Percentiles rank a stretch among this genome's conserved stretches.
phyloP scores from a whole-genome alignment of 306 rosid genomes.

The Nissolia schottii region DNA sequence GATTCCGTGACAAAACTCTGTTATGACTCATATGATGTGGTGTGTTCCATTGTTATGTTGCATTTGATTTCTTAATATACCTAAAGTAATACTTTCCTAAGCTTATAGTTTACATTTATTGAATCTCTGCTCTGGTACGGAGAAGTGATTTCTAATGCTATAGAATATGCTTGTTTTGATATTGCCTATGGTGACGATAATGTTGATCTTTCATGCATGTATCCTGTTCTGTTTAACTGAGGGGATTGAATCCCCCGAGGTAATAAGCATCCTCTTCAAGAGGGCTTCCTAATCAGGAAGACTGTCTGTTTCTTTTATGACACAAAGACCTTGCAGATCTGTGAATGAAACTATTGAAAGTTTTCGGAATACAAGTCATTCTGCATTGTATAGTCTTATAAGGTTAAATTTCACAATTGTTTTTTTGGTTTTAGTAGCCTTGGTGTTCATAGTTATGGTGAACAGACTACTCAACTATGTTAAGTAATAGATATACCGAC shows the following conservation, averaged over 20 bases:
- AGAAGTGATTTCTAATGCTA: not conserved
- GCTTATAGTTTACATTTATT: not conserved
- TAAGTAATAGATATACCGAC: not conserved
- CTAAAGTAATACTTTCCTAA: not conserved
- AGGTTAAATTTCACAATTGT: not conserved
- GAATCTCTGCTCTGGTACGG: not conserved
- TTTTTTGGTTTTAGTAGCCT: not conserved
- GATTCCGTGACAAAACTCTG: slow-evolving; percentile 66
- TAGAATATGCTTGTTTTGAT: not conserved
- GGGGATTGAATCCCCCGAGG: slow-evolving; percentile 9
- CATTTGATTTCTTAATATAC: slow-evolving; percentile 9
- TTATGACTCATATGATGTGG: slow-evolving; percentile 75
- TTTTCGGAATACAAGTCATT: not conserved
- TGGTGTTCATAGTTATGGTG: not conserved
- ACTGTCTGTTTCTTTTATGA: not conserved
- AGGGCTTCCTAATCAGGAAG: not conserved
- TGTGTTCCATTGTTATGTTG: slow-evolving; percentile 36
- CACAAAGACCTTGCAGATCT: not conserved
- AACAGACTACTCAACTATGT: not conserved
- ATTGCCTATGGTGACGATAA: not conserved
- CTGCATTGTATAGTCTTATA: not conserved
- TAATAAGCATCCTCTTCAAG: slow-evolving; percentile 7
- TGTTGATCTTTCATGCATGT: slow-evolving; percentile 14
- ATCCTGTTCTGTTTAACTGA: slow-evolving; percentile 10
- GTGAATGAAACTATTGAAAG: not conserved